These are phyloP conservation scores for Penicillium sumatraense DNA, from an alignment of 2,329 filamentous ascomycete species.

Conservation along the genomic window DNA sequence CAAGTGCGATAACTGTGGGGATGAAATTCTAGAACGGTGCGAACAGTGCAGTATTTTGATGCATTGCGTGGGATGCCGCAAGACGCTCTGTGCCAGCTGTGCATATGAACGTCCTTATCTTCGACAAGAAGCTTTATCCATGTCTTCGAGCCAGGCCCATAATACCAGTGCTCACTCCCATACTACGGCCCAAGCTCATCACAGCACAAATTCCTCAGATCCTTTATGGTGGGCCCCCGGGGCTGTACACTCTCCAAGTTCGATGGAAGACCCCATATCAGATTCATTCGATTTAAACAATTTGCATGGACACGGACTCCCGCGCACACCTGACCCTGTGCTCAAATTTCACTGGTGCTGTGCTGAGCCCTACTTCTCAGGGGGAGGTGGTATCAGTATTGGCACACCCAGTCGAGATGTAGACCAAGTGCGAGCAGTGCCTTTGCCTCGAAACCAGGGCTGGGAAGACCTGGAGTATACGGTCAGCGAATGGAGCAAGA, in stretches of 20 bases:
- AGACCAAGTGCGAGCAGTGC: slow-evolving; percentile 61
- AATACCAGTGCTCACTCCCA: slow-evolving; percentile 1
- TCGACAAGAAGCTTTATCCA: slow-evolving; percentile 25
- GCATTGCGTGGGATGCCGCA: slow-evolving; percentile 65
- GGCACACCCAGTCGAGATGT: slow-evolving; percentile 58
- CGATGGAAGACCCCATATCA: slow-evolving; percentile 59
- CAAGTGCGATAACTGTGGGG: slow-evolving; percentile 59
- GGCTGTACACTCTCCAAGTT: slow-evolving; percentile 58
- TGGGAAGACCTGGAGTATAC: slow-evolving; percentile 61
- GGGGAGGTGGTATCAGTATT: slow-evolving; percentile 63
- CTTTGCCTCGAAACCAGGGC: slow-evolving; percentile 58
- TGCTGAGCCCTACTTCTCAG: slow-evolving; percentile 63
- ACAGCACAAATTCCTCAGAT: slow-evolving; percentile 26
- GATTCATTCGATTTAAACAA: slow-evolving; percentile 29
- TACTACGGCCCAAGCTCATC: neutral
- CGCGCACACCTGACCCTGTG: slow-evolving; percentile 48
- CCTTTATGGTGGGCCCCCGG: slow-evolving; percentile 65
- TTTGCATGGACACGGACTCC: slow-evolving; percentile 41
- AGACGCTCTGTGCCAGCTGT: slow-evolving; percentile 64
- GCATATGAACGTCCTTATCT: slow-evolving; percentile 60
- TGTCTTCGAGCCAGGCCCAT: slow-evolving; percentile 11
- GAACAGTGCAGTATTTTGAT: slow-evolving; percentile 66
- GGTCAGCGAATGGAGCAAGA: slow-evolving; percentile 46
- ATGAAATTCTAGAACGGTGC: slow-evolving; percentile 59
- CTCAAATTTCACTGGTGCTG: slow-evolving; percentile 65